phyloP scores from a whole-genome alignment of 768 basidiomycete species.

The Lyophyllum semitale region DNA sequence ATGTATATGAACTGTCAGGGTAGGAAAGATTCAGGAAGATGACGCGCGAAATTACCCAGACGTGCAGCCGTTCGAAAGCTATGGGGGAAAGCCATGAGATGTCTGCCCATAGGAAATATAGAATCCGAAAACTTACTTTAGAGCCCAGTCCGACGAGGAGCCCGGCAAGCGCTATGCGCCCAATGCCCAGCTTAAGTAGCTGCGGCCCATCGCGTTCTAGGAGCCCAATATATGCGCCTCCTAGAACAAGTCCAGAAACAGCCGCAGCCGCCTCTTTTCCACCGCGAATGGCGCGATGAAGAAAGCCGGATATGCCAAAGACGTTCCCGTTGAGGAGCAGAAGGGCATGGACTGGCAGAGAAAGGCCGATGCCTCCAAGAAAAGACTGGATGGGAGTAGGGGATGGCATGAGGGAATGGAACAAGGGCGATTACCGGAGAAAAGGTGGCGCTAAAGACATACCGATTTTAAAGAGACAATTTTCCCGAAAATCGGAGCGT shows the following conservation, averaged over 20 bases:
- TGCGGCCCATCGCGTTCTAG: constrained; percentile 38
- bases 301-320: constrained; percentile 64
- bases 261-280: constrained; percentile 41
- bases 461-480: not conserved
- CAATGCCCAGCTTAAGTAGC: constrained; percentile 24
- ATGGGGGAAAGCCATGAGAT: constrained; percentile 6
- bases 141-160: constrained; percentile 60
- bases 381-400: constrained; percentile 54
- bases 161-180: constrained; percentile 45
- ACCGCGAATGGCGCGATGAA: constrained; percentile 52
- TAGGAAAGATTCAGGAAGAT: not conserved
- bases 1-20: constrained; percentile 1
- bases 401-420: constrained; percentile 31
- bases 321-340: constrained; percentile 55
- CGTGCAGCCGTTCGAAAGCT: constrained; percentile 67
- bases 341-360: constrained; percentile 53
- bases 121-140: constrained; percentile 38
- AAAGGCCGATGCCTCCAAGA: constrained; percentile 54
- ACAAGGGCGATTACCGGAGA: not conserved
- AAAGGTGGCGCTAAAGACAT: not conserved
- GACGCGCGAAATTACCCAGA: constrained; percentile 46
- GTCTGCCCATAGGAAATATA: not conserved
- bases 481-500: constrained; percentile 1
- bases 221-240: constrained; percentile 45
- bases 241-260: constrained; percentile 48